Evolutionary conservation across 2,329 filamentous ascomycete genomes (phyloP), one percentile per base, ranked within the genome.

Genomic region (Gyromitra esculenta): DNA sequence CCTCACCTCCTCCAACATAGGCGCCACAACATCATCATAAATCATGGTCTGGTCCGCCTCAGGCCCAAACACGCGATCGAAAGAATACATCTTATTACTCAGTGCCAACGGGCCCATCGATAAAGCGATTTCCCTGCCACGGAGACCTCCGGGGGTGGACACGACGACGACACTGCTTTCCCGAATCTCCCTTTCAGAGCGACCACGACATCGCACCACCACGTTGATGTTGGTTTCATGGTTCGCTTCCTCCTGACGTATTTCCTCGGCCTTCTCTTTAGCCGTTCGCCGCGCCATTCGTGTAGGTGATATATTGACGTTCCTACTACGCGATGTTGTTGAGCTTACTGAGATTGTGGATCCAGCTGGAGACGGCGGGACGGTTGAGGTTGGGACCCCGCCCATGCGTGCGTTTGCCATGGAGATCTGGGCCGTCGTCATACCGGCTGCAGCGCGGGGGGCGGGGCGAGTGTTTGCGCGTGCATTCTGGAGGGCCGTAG

Each of bases 141-240:
- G 95, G 77, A 93, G 90, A n/a, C 93, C 94, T 80, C 96, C 92
- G 5, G 80, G 80, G 2, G 94, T 95, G 31, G 88, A 90, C 8
- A 99, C 90, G 0, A 98, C 94, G 1, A 98, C 94, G 50, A 93
- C 92, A 82, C 94, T 97, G 84, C 97, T 99, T 84, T 99, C 96
- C 80, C 90, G 89, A 68, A 97, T 90, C 85, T 99, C 96, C 80
- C 95, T 91, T 80, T 97, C 92, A 82, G 92, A 98, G 79, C 96
- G 91, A 4, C 95, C 96, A 80, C 96, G 89, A 85, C 95, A 99
- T 79, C 96, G 89, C 74, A 99, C 96, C 43, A 98, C 94, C 60
- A 99, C 96, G 83, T 96, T 96, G 84, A 99, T 99, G 83, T 97
- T 99, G 6, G 95, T 98, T 84, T 97, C 94, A 81, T 94, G 91